Conservation (phyloP, 2,329 filamentous ascomycete genomes). For the Trichoderma sp. region DNA sequence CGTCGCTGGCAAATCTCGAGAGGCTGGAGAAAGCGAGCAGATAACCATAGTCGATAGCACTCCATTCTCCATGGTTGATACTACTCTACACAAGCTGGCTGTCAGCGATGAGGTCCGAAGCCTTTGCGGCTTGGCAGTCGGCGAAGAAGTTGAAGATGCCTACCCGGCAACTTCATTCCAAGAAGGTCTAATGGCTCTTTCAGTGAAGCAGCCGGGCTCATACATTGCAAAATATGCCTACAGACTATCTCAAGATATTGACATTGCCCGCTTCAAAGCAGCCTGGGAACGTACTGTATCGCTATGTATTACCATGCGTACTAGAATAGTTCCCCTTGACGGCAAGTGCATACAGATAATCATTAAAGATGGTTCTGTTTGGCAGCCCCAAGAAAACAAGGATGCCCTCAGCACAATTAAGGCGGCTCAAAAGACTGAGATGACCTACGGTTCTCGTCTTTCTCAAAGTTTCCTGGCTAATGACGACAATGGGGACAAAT, state of each 20-base stretch:
- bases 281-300: constrained; percentile 21
- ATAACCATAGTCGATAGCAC: background rate
- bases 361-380: background rate
- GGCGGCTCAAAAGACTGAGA: background rate
- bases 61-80: background rate
- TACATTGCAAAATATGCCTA: constrained; percentile 16
- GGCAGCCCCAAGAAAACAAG: background rate
- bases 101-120: background rate
- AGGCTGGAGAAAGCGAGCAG: background rate
- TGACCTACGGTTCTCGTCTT: constrained; percentile 14
- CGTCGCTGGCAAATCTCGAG: constrained; percentile 9
- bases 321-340: constrained; percentile 18
- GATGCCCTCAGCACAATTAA: background rate
- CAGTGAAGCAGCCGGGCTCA: constrained; percentile 17
- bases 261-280: background rate
- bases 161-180: constrained; percentile 22
- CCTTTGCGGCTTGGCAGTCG: background rate
- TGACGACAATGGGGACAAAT: background rate
- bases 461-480: background rate
- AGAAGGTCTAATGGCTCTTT: constrained; percentile 22
- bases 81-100: background rate
- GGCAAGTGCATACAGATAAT: background rate
- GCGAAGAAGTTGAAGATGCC: constrained; percentile 17
- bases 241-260: background rate
- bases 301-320: constrained; percentile 15